phyloP scores from a whole-genome alignment of 345 rosid species.

The Hypericum perforatum region DNA sequence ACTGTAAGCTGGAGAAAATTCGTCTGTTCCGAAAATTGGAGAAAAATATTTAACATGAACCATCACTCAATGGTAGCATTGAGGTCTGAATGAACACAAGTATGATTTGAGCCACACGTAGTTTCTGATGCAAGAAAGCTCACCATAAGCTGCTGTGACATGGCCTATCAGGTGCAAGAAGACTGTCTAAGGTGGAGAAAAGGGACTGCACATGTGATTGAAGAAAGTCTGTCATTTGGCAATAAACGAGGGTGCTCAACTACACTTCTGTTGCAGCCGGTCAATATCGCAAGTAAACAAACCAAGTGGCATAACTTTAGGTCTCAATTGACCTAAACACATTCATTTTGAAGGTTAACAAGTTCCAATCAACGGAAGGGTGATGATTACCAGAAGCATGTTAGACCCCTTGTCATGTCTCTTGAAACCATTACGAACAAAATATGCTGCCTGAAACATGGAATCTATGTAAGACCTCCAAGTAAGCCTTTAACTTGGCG shows the following conservation, averaged over 20 bases:
- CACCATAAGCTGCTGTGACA: slow-evolving; percentile 94
- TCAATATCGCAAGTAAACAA: too few species aligned
- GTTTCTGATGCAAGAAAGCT: slow-evolving; percentile 8
- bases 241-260: slow-evolving; percentile 9
- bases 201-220: slow-evolving; percentile 49
- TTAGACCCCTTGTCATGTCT: slow-evolving; percentile 90
- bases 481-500: not conserved
- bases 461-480: slow-evolving; percentile 15
- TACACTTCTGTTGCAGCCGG: too few species aligned
- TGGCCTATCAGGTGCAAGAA: slow-evolving; percentile 79
- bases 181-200: slow-evolving; percentile 64
- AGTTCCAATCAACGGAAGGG: not conserved
- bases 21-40: too few species aligned
- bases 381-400: slow-evolving; percentile 70
- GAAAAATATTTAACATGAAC: too few species aligned
- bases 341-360: not conserved
- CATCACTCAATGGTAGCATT: too few species aligned
- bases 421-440: slow-evolving; percentile 52
- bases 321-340: not conserved
- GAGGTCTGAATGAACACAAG: too few species aligned
- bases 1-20: too few species aligned
- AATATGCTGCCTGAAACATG: slow-evolving; percentile 65
- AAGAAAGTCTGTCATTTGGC: slow-evolving; percentile 2
- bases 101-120: too few species aligned
- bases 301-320: too few species aligned